Percentiles rank a stretch among this genome's conserved stretches.
Evolutionary conservation across 176 grass and related monocot species (phyloP).

Genomic region (Oryza nivara): DNA sequence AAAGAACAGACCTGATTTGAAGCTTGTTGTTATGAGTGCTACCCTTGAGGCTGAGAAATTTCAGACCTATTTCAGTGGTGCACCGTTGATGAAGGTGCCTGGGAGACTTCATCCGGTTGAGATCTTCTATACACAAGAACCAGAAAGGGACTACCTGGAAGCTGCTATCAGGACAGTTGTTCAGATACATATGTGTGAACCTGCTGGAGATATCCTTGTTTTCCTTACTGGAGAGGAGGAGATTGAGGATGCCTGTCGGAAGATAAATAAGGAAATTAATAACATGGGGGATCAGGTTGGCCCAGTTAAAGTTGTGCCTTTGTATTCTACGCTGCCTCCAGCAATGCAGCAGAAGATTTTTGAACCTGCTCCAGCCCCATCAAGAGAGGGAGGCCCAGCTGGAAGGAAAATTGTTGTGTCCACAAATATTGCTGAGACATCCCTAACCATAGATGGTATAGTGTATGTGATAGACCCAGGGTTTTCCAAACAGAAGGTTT

Average conservation of each 20-base stretch:
- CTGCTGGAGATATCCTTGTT: conserved; percentile 88
- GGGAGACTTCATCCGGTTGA: conserved; percentile 94
- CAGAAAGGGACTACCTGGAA: conserved; percentile 96
- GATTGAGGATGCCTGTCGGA: conserved; percentile 97
- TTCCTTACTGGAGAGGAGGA: conserved; percentile 99
- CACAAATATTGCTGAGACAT: conserved; percentile 96
- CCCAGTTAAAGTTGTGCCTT: conserved; percentile 82
- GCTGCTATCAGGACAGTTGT: conserved; percentile 89
- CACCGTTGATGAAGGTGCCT: conserved; percentile 90
- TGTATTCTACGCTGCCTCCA: conserved; percentile 90
- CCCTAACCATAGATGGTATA: conserved; percentile 94
- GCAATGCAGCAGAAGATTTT: conserved; percentile 98
- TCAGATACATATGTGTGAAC: conserved; percentile 91
- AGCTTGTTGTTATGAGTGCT: conserved; percentile 96
- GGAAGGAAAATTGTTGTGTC: conserved; percentile 99
- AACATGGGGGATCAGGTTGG: conserved; percentile 97
- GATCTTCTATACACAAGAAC: conserved; percentile 97
- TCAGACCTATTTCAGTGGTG: conserved; percentile 74
- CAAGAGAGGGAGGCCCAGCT: conserved; percentile 75
- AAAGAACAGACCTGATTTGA: conserved; percentile 83
- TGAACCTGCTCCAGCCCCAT: conserved; percentile 75
- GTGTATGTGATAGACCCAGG: conserved; percentile 98
- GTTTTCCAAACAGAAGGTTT: conserved; percentile 96
- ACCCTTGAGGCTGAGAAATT: conserved; percentile 98
- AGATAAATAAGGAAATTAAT: conserved; percentile 91